These are phyloP conservation scores for Curvularia verruculosa DNA, from an alignment of 2,329 filamentous ascomycete species.

Conservation along the genomic window DNA sequence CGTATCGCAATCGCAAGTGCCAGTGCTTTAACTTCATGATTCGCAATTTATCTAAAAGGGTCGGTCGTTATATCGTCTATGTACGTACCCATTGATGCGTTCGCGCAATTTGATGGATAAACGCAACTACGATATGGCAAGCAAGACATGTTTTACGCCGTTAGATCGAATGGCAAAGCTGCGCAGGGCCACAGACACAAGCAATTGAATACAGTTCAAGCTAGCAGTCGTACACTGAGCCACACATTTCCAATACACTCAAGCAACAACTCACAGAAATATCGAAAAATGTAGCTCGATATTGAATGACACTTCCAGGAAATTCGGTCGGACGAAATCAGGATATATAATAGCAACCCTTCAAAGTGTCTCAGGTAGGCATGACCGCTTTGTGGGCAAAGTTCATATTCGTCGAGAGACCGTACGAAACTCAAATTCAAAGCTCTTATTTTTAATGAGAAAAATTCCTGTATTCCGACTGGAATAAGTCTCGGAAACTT, in stretches of 20 bases:
- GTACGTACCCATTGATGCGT: not conserved
- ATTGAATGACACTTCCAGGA: too few species aligned
- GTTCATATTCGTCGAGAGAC: not conserved
- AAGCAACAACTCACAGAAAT: not conserved
- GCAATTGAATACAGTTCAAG: not conserved
- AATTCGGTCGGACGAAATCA: not conserved
- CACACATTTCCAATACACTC: not conserved
- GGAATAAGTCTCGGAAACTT: not conserved
- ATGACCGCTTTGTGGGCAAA: not conserved
- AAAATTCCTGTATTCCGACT: not conserved
- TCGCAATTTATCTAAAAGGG: not conserved
- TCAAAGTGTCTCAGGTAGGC: not conserved
- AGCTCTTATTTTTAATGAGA: not conserved
- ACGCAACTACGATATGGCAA: not conserved
- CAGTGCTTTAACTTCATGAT: not conserved
- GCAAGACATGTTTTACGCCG: conserved; percentile 1
- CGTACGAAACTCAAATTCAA: not conserved
- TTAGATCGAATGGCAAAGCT: not conserved
- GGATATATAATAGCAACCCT: not conserved
- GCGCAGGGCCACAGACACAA: conserved; percentile 2
- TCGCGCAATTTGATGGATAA: not conserved
- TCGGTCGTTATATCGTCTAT: not conserved
- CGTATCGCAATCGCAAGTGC: not conserved
- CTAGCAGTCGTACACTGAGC: not conserved
- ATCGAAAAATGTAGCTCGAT: not conserved